These are phyloP conservation scores for Xylaria sp. DNA, from an alignment of 2,329 filamentous ascomycete species.

Conservation along the genomic window DNA sequence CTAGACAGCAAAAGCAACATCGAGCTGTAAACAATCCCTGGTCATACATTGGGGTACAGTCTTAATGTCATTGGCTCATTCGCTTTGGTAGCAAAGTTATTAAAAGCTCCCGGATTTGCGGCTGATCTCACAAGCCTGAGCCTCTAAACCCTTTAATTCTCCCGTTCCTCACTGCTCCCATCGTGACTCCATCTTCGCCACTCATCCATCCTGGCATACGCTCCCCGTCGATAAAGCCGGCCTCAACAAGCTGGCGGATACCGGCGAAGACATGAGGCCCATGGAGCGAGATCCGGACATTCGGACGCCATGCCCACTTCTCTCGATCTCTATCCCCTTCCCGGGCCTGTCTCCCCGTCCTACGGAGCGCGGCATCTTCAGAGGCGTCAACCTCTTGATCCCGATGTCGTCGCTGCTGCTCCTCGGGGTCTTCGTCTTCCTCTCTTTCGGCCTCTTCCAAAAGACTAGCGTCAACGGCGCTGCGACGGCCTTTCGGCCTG, in stretches of 20 bases:
- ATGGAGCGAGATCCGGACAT: conserved; percentile 74
- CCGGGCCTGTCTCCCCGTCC: conserved; percentile 43
- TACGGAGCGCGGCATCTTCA: conserved; percentile 43
- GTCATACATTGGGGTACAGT: background rate
- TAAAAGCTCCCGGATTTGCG: background rate
- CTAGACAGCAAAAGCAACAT: background rate
- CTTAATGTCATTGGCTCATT: background rate
- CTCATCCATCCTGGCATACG: conserved; percentile 93
- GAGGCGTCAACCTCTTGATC: conserved; percentile 32
- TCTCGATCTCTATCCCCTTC: conserved; percentile 44
- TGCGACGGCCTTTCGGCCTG: conserved; percentile 44
- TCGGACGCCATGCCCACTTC: conserved; percentile 62
- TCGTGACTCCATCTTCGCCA: conserved; percentile 83
- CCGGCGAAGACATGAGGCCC: conserved; percentile 85
- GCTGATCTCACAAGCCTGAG: conserved; percentile 57
- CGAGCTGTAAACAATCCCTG: background rate
- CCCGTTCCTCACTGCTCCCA: conserved; percentile 75
- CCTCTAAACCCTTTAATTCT: conserved; percentile 70
- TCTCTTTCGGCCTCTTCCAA: conserved; percentile 46
- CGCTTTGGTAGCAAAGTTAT: conserved; percentile 36
- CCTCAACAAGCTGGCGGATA: conserved; percentile 79
- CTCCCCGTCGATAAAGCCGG: conserved; percentile 78
- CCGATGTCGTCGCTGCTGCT: background rate
- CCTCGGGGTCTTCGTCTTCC: conserved; percentile 35
- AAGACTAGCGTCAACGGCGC: conserved; percentile 42